A percentile compares a stretch with the other conserved stretches of the same genome.
Evolutionary conservation across 495 filamentous ascomycete genomes (phyloP).

Genomic region (Lindgomyces ingoldianus): DNA sequence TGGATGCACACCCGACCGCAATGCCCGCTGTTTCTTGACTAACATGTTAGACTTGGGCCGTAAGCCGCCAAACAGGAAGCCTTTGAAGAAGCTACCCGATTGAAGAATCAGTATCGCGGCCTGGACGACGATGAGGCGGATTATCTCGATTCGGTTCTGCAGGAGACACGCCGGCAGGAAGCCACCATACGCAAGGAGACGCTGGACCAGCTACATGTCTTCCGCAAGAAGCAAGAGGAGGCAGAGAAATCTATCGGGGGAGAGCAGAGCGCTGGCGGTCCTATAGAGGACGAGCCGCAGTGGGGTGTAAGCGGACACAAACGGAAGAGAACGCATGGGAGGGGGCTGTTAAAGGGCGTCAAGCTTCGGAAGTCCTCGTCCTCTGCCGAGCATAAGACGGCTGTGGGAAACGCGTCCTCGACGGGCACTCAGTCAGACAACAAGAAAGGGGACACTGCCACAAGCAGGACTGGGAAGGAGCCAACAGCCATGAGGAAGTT

Average conservation of each 20-base stretch:
- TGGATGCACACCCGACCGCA: slow-evolving; percentile 47
- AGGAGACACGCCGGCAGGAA: slow-evolving; percentile 69
- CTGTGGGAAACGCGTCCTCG: neutral
- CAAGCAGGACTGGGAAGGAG: neutral
- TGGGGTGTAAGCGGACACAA: slow-evolving; percentile 61
- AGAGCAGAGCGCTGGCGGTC: slow-evolving; percentile 39
- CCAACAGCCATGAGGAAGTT: neutral
- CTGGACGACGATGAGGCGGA: slow-evolving; percentile 94
- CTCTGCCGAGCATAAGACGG: neutral
- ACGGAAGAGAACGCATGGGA: slow-evolving; percentile 59
- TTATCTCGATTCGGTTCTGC: slow-evolving; percentile 78
- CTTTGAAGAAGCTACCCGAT: slow-evolving; percentile 76
- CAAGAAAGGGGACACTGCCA: neutral
- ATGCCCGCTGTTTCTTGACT: slow-evolving; percentile 38
- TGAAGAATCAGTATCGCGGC: slow-evolving; percentile 92
- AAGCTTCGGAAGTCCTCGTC: slow-evolving; percentile 54
- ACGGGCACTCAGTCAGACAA: neutral
- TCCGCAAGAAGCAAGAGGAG: slow-evolving; percentile 69
- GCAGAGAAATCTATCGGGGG: slow-evolving; percentile 57
- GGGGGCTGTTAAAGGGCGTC: slow-evolving; percentile 52
- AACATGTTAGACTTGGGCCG: slow-evolving; percentile 55
- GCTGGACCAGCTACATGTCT: slow-evolving; percentile 67
- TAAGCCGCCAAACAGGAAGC: slow-evolving; percentile 92
- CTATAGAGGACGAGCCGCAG: slow-evolving; percentile 48
- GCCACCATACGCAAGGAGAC: slow-evolving; percentile 73